Evolutionary conservation across 2,329 filamentous ascomycete genomes (phyloP), one percentile per base, ranked within the genome.

Genomic region (Botryotinia narcissicola): DNA sequence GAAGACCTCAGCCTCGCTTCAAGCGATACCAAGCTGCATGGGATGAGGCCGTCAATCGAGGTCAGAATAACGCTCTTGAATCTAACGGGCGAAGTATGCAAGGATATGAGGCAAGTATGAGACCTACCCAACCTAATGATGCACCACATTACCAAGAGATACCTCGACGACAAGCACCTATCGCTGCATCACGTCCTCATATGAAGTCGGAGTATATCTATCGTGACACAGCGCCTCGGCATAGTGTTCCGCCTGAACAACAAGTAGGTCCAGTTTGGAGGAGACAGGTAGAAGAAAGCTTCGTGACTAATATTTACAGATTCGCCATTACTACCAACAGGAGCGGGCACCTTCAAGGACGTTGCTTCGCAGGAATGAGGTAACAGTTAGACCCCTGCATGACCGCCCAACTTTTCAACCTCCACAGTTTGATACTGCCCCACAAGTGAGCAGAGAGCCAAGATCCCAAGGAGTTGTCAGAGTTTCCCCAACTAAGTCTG

Each of bases 21-120:
- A 79, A 79, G 68, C 78, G 81, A 35, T 81, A 82, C 70, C 79
- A 79, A 71, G 79, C 80, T 59, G 80, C 81, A n/a, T 82, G 78
- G 77, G 75, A 81, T n/a, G 76, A 81, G 48, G 81, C 81, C 35
- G 35, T 79, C 10, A 75, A 74, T 44, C 76, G 80, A 68, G 77
- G 75, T 66, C 75, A 79, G 60, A 74, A 74, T 57, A 42, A 29
- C 12, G 51, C n/a, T 20, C 29, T 60, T n/a, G 35, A 57, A 51
- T 42, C 18, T 29, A 35, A 51, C 37, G 71, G 25, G 18, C 51
- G 54, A 59, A 44, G 44, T 67, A 69, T 32, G 12, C 40, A 68
- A 44, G 60, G 44, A 67, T 54, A 64, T n/a, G 71, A 72, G 62
- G 71, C 71, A 72, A 72, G 62, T 72, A 68, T 72, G 35, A 68